Percentiles rank a stretch among this genome's conserved stretches.
phyloP scores from a whole-genome alignment of 2,329 filamentous ascomycete genomes.

The Trichocomaceae sp. region DNA sequence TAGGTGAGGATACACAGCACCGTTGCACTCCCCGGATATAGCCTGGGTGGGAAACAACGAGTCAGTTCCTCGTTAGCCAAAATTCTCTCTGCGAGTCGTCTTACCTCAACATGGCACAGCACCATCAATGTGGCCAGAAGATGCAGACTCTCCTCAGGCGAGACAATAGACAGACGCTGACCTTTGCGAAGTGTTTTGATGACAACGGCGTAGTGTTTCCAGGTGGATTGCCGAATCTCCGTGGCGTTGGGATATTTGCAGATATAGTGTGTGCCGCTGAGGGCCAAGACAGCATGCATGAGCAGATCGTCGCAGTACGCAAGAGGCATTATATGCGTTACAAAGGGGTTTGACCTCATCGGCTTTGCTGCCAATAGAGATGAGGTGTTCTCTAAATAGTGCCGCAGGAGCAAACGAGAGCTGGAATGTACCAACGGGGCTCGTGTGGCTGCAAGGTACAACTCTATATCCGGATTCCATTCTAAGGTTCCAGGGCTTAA shows the following conservation, averaged over 20 bases:
- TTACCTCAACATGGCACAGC: neutral
- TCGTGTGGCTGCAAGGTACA: neutral
- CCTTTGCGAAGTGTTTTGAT: neutral
- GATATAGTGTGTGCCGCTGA: neutral
- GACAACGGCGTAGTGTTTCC: neutral
- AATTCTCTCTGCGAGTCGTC: neutral
- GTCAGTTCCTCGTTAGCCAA: neutral
- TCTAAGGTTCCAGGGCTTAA: neutral
- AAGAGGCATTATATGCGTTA: neutral
- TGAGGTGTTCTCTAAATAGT: neutral
- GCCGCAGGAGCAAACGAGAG: neutral
- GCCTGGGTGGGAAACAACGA: neutral
- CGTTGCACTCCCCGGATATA: neutral
- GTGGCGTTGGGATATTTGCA: neutral
- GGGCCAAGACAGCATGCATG: neutral
- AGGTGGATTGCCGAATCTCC: neutral
- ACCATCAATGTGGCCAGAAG: neutral
- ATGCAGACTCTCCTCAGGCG: neutral
- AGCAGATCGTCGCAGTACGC: neutral
- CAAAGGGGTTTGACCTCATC: neutral
- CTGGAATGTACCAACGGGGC: neutral
- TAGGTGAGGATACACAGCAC: neutral
- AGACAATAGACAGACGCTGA: neutral
- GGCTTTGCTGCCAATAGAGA: neutral
- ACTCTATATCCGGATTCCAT: neutral